Conservation (phyloP, 2,329 filamentous ascomycete genomes). For the Fusarium pininemorale region DNA sequence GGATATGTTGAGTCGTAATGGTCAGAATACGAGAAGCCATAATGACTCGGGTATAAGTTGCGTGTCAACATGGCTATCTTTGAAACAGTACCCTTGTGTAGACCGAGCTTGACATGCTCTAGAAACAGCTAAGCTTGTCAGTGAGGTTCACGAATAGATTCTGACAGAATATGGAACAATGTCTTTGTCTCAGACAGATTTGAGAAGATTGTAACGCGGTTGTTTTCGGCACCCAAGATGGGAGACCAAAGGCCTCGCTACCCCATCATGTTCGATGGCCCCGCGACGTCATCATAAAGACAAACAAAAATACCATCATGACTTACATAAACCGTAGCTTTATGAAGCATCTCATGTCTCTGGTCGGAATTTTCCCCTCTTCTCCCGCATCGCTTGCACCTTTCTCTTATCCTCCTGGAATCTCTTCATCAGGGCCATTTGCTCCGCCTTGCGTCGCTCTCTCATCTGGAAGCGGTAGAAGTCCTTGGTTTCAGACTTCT, state of each 20-base stretch:
- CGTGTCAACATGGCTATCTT: background rate
- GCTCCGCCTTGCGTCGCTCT: slow-evolving; percentile 80
- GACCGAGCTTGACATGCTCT: background rate
- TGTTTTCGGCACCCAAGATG: slow-evolving; percentile 64
- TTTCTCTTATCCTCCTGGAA: slow-evolving; percentile 81
- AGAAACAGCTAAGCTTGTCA: background rate
- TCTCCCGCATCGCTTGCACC: slow-evolving; percentile 75
- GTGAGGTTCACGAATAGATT: slow-evolving; percentile 26
- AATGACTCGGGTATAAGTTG: slow-evolving; percentile 6
- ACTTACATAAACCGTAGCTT: slow-evolving; percentile 21
- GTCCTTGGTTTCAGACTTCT: slow-evolving; percentile 71
- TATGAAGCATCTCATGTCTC: slow-evolving; percentile 49
- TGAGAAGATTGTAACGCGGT: slow-evolving; percentile 76
- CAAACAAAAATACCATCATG: slow-evolving; percentile 6
- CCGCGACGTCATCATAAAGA: slow-evolving; percentile 62
- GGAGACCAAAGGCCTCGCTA: slow-evolving; percentile 37
- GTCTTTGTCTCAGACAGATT: slow-evolving; percentile 60
- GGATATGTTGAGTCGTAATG: background rate
- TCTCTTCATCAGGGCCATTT: slow-evolving; percentile 71
- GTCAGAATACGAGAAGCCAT: background rate
- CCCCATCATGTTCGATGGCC: slow-evolving; percentile 55
- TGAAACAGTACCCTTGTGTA: background rate
- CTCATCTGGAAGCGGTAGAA: slow-evolving; percentile 88
- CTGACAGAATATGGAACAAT: slow-evolving; percentile 41
- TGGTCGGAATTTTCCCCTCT: slow-evolving; percentile 69